Conservation (phyloP, 495 filamentous ascomycete species). For the Talaromyces ruber region DNA sequence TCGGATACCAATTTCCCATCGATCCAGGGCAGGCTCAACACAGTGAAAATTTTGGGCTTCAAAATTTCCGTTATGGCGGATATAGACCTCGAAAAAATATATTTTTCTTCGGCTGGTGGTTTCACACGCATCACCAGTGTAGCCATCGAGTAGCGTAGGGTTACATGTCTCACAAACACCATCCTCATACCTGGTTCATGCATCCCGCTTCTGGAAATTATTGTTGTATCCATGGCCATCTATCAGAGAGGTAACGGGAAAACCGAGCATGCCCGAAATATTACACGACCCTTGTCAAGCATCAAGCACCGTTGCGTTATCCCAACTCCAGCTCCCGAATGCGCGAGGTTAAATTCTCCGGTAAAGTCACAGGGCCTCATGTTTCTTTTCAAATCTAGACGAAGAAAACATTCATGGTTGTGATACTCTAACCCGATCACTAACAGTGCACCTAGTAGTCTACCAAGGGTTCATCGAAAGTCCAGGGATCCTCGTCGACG, state of each 20-base stretch:
- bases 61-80: neutral
- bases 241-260: neutral
- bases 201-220: neutral
- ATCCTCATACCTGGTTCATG: neutral
- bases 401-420: neutral
- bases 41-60: too few species aligned
- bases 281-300: neutral
- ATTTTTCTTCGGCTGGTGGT: too few species aligned
- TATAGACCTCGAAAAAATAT: too few species aligned
- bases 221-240: neutral
- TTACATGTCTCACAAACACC: neutral
- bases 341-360: neutral
- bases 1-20: neutral
- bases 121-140: neutral
- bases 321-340: neutral
- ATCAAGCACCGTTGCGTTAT: neutral
- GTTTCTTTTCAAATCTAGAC: neutral
- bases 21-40: too few species aligned
- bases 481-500: neutral
- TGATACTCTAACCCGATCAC: neutral
- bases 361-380: neutral
- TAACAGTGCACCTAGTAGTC: neutral
- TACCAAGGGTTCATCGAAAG: neutral
- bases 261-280: neutral
- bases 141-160: neutral